These are phyloP conservation scores for Phytophthora quininea DNA, from an alignment of 352 stramenopile genomes.

Conservation along the genomic window DNA sequence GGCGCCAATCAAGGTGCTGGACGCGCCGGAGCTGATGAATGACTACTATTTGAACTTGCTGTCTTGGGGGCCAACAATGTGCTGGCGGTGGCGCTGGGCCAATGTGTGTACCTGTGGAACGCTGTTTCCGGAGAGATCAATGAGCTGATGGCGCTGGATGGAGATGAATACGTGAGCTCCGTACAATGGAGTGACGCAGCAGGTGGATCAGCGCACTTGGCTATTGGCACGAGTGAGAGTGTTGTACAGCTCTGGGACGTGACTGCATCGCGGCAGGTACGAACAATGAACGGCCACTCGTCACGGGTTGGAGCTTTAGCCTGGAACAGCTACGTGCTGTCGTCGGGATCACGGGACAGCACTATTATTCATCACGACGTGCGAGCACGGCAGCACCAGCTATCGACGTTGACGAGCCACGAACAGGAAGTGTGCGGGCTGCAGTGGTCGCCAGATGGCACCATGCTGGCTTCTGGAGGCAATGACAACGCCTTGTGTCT, in stretches of 20 bases:
- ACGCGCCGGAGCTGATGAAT: slow-evolving; percentile 98
- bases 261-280: slow-evolving; percentile 90
- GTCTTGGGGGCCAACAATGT: slow-evolving; percentile 97
- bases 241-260: slow-evolving; percentile 98
- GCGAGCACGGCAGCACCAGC: slow-evolving; percentile 76
- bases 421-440: slow-evolving; percentile 98
- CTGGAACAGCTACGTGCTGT: slow-evolving; percentile 96
- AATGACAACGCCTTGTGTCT: slow-evolving; percentile 98
- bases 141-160: slow-evolving; percentile 91
- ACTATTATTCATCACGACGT: slow-evolving; percentile 92
- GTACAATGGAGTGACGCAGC: slow-evolving; percentile 95
- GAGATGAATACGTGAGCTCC: slow-evolving; percentile 96
- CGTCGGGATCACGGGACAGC: slow-evolving; percentile 94
- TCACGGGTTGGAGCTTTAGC: slow-evolving; percentile 94
- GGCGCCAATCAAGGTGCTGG: slow-evolving; percentile 94
- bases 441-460: slow-evolving; percentile 96
- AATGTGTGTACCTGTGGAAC: slow-evolving; percentile 99
- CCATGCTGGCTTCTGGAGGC: slow-evolving; percentile 94
- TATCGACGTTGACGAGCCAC: slow-evolving; percentile 93
- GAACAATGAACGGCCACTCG: slow-evolving; percentile 92
- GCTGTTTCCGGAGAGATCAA: slow-evolving; percentile 95
- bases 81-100: slow-evolving; percentile 96
- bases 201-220: slow-evolving; percentile 82
- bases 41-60: slow-evolving; percentile 99
- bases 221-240: slow-evolving; percentile 95